Evolutionary conservation across 2,329 filamentous ascomycete species (phyloP).

Genomic region (Penicillium sp.): DNA sequence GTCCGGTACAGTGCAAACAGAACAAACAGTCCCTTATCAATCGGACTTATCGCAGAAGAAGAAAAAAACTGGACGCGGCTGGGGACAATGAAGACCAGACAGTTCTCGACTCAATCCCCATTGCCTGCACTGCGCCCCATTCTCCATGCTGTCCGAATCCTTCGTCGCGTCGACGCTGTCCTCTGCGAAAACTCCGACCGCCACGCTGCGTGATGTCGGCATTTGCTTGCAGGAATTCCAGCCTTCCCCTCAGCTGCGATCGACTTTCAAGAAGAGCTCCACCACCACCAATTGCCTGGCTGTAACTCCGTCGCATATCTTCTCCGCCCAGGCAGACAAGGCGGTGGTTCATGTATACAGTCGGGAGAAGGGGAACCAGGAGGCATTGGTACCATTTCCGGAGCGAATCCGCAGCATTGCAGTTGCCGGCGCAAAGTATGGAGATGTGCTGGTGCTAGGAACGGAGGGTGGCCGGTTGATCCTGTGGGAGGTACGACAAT

Average conservation of each 20-base stretch:
- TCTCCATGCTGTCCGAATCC: slow-evolving; percentile 56
- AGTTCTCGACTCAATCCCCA: slow-evolving; percentile 15
- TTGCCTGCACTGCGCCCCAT: slow-evolving; percentile 28
- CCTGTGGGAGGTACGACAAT: slow-evolving; percentile 80
- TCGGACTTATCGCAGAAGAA: slow-evolving; percentile 33
- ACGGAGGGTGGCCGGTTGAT: slow-evolving; percentile 85
- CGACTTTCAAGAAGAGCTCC: slow-evolving; percentile 90
- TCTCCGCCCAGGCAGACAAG: slow-evolving; percentile 89
- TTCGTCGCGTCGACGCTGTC: slow-evolving; percentile 54
- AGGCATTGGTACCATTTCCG: slow-evolving; percentile 84
- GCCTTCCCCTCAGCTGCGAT: slow-evolving; percentile 74
- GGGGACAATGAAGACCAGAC: slow-evolving; percentile 24
- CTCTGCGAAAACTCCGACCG: slow-evolving; percentile 50
- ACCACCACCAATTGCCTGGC: slow-evolving; percentile 79
- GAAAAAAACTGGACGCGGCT: slow-evolving; percentile 29
- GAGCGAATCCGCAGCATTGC: slow-evolving; percentile 82
- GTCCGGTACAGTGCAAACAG: slow-evolving; percentile 38
- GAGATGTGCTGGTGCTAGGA: slow-evolving; percentile 73
- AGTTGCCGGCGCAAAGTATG: slow-evolving; percentile 67
- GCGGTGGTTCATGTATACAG: slow-evolving; percentile 93
- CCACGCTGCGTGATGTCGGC: slow-evolving; percentile 74
- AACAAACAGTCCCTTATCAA: slow-evolving; percentile 42
- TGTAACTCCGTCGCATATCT: slow-evolving; percentile 80
- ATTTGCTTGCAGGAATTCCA: slow-evolving; percentile 86
- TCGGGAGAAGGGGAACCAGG: slow-evolving; percentile 80